These are phyloP conservation scores for Casuarina glauca DNA, from an alignment of 306 rosid species.

Conservation along the genomic window DNA sequence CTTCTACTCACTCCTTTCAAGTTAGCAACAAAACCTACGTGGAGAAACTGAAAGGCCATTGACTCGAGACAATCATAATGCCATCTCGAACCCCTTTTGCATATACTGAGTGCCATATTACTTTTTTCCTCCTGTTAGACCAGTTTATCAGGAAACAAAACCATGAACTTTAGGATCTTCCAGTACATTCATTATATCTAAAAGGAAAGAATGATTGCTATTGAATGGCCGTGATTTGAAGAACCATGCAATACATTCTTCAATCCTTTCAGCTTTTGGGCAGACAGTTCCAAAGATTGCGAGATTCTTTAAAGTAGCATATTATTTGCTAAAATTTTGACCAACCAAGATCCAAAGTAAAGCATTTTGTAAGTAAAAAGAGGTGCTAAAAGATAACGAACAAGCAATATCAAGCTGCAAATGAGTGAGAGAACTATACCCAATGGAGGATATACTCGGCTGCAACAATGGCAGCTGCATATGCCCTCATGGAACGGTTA, in stretches of 20 bases:
- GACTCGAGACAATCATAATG: too few species aligned
- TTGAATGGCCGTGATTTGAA: not conserved
- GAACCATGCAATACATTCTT: not conserved
- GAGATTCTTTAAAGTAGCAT: not conserved
- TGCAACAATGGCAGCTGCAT: conserved; percentile 77
- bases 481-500: conserved; percentile 88
- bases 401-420: conserved; percentile 1
- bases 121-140: too few species aligned
- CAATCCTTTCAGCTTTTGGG: not conserved
- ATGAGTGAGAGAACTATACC: conserved; percentile 46
- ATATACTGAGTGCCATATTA: too few species aligned
- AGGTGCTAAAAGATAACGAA: not conserved
- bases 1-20: too few species aligned
- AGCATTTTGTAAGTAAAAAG: not conserved
- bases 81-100: not conserved
- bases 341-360: not conserved
- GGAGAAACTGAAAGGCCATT: too few species aligned
- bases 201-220: not conserved
- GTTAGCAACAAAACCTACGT: too few species aligned
- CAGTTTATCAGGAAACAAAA: not conserved
- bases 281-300: not conserved
- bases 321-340: not conserved
- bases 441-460: conserved; percentile 90
- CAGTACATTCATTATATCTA: not conserved
- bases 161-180: not conserved